Evolutionary conservation across 257 asterid species (phyloP).

Genomic region (Forsythia viridissima): DNA sequence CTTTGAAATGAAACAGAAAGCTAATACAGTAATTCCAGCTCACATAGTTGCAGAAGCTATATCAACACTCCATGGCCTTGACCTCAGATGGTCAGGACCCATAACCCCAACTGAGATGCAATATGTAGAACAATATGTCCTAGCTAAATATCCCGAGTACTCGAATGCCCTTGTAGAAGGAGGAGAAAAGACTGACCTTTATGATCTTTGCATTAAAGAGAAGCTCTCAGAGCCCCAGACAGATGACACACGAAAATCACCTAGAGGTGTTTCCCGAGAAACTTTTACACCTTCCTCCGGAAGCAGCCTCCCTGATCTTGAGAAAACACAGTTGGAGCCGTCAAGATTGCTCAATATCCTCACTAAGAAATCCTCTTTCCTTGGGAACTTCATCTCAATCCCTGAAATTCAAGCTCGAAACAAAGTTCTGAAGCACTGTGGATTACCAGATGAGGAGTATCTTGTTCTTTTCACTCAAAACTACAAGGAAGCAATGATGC

Average conservation of each 20-base stretch:
- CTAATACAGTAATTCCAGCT: constrained; percentile 68
- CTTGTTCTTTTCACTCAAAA: constrained; percentile 58
- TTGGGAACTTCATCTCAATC: constrained; percentile 73
- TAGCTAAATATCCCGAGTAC: constrained; percentile 83
- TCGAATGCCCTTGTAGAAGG: constrained; percentile 75
- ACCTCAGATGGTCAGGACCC: constrained; percentile 93
- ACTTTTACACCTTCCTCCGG: constrained; percentile 41
- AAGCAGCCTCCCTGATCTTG: constrained; percentile 53
- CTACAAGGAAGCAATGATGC: constrained; percentile 67
- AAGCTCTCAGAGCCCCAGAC: constrained; percentile 41
- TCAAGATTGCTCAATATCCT: constrained; percentile 72
- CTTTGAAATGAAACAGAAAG: constrained; percentile 45
- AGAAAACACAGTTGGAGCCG: constrained; percentile 68
- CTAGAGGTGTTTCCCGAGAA: constrained; percentile 36
- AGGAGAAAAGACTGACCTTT: constrained; percentile 70
- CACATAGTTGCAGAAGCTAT: constrained; percentile 89
- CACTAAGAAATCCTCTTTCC: constrained; percentile 59
- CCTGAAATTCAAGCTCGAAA: constrained; percentile 90
- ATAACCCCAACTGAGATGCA: constrained; percentile 84
- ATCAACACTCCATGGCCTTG: constrained; percentile 82
- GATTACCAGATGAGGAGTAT: constrained; percentile 72
- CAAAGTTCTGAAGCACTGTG: constrained; percentile 73
- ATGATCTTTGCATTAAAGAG: constrained; percentile 60
- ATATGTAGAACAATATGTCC: constrained; percentile 73
- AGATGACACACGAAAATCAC: constrained; percentile 54